A percentile compares a stretch with the other conserved stretches of the same genome.
Conservation (phyloP, 164 flowering plant species). For the Taxillus chinensis region DNA sequence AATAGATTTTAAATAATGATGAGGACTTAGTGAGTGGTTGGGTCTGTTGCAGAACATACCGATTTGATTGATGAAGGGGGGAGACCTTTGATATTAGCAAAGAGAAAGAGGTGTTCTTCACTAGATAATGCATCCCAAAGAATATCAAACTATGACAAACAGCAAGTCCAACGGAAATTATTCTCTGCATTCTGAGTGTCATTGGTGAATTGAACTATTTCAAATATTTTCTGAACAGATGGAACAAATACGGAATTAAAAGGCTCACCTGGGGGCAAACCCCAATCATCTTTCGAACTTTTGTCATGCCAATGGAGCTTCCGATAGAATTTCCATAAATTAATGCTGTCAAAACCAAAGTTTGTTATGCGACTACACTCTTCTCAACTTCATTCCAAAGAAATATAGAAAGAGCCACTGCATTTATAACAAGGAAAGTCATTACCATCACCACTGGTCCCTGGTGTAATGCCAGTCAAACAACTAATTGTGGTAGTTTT, state of each 20-base stretch:
- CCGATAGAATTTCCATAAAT: slow-evolving; percentile 79
- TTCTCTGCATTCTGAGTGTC: background rate
- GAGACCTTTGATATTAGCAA: slow-evolving; percentile 90
- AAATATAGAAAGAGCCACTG: background rate
- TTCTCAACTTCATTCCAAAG: background rate
- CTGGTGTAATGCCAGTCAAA: slow-evolving; percentile 90
- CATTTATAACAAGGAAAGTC: background rate
- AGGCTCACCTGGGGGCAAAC: slow-evolving; percentile 94
- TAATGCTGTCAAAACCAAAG: slow-evolving; percentile 42
- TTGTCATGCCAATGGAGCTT: slow-evolving; percentile 81
- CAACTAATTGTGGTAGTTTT: slow-evolving; percentile 92
- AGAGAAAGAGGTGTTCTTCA: slow-evolving; percentile 79
- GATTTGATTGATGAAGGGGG: slow-evolving; percentile 48
- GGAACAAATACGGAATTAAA: background rate
- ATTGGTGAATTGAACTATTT: background rate
- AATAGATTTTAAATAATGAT: too few species aligned
- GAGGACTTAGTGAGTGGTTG: background rate
- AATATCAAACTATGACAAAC: slow-evolving; percentile 61
- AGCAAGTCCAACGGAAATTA: slow-evolving; percentile 8
- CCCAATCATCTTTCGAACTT: slow-evolving; percentile 69
- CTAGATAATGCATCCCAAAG: slow-evolving; percentile 89
- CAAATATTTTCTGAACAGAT: background rate
- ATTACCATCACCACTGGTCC: slow-evolving; percentile 94
- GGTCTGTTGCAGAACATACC: slow-evolving; percentile 27
- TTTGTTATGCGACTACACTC: background rate